These are phyloP conservation scores for Aspergillus nidulans DNA, from an alignment of 495 filamentous ascomycete genomes.

Conservation along the genomic window DNA sequence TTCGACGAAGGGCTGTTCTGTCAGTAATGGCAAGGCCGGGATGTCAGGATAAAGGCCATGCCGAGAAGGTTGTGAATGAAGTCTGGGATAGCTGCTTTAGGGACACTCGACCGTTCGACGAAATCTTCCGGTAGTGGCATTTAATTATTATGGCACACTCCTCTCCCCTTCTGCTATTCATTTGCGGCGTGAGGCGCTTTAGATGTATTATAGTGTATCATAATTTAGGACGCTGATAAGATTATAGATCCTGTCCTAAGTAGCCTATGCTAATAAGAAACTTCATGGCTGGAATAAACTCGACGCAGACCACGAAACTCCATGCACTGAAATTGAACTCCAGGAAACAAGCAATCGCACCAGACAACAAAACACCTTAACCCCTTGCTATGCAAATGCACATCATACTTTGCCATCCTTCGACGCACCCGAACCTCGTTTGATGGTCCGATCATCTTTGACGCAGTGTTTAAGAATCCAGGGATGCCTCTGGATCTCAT, in stretches of 20 bases:
- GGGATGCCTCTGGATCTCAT: conserved; percentile 84
- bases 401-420: conserved; percentile 36
- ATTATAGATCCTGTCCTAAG: not conserved
- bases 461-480: conserved; percentile 97
- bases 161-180: not conserved
- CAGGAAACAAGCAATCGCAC: conserved; percentile 15
- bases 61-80: conserved; percentile 83
- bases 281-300: not conserved
- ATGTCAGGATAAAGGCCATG: conserved; percentile 84
- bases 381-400: conserved; percentile 18
- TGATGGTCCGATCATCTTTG: conserved; percentile 62
- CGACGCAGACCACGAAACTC: conserved; percentile 13
- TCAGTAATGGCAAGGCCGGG: conserved; percentile 69
- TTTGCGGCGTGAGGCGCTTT: not conserved
- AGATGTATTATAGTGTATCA: conserved; percentile 9
- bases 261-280: not conserved
- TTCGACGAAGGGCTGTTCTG: conserved; percentile 69
- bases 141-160: not conserved
- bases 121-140: conserved; percentile 74
- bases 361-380: conserved; percentile 24
- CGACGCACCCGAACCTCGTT: conserved; percentile 41
- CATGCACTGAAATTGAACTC: conserved; percentile 20
- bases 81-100: conserved; percentile 96
- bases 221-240: conserved; percentile 4
- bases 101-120: conserved; percentile 93